Evolutionary conservation across 139 green algal genomes (phyloP).

Genomic region (Coelastrella sp.): DNA sequence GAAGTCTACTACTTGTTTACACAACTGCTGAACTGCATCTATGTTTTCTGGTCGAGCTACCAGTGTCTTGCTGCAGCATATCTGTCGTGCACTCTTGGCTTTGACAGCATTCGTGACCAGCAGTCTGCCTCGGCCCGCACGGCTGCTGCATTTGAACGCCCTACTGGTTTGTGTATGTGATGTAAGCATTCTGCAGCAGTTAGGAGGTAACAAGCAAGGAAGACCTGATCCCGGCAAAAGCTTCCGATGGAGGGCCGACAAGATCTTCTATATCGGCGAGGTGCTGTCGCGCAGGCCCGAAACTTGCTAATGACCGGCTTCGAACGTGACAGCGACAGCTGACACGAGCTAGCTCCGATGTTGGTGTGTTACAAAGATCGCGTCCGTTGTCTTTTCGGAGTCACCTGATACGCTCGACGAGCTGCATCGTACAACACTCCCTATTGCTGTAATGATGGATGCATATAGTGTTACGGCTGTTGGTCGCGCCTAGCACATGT

Average conservation of each 20-base stretch:
- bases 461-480: no score
- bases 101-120: conserved; percentile 11
- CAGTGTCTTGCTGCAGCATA: conserved; percentile 82
- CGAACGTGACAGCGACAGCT: background rate
- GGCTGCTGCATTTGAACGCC: background rate
- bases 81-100: conserved; percentile 35
- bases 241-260: background rate
- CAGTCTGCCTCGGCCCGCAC: background rate
- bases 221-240: background rate
- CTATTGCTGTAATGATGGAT: no score
- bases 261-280: background rate
- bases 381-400: background rate
- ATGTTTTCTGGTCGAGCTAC: conserved; percentile 62
- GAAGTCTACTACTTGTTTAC: conserved; percentile 59
- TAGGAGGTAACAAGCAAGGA: background rate
- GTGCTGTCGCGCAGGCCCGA: background rate
- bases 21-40: conserved; percentile 64
- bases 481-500: no score
- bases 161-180: background rate
- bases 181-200: background rate
- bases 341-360: background rate
- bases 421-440: background rate
- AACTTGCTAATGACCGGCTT: background rate
- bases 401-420: background rate
- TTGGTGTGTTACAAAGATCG: background rate